A percentile compares a stretch with the other conserved stretches of the same genome.
Evolutionary conservation across 1,284 basidiomycete species (phyloP).

Genomic region (Cutaneotrichosporon sp.): DNA sequence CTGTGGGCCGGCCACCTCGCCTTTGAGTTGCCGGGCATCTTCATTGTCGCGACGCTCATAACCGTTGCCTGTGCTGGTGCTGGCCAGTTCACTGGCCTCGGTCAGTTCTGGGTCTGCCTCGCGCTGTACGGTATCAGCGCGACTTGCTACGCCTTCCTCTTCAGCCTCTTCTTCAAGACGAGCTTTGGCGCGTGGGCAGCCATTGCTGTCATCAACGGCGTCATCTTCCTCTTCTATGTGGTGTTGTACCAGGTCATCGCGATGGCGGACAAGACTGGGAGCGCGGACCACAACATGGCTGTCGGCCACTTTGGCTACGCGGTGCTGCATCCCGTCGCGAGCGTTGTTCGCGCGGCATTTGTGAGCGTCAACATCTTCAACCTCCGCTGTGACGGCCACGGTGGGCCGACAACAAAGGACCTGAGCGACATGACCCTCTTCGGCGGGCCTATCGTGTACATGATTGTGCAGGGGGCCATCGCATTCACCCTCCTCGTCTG

Average conservation of each 20-base stretch:
- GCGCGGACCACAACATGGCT: conserved; percentile 60
- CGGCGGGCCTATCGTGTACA: conserved; percentile 73
- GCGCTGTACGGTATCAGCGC: conserved; percentile 69
- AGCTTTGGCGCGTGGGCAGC: conserved; percentile 72
- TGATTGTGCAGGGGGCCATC: conserved; percentile 61
- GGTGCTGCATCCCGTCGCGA: conserved; percentile 66
- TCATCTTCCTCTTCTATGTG: conserved; percentile 63
- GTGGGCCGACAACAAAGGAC: conserved; percentile 57
- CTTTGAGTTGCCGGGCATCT: conserved; percentile 66
- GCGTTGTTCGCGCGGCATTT: conserved; percentile 63
- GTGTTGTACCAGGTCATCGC: conserved; percentile 16
- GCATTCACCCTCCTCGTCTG: conserved; percentile 63
- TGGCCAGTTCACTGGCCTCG: conserved; percentile 69
- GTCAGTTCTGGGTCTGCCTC: conserved; percentile 62
- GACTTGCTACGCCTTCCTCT: conserved; percentile 67
- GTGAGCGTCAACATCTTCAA: conserved; percentile 75
- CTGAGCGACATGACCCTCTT: conserved; percentile 62
- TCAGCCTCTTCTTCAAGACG: conserved; percentile 64
- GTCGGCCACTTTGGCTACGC: conserved; percentile 70
- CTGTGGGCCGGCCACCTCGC: conserved; percentile 76
- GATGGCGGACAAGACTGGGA: conserved; percentile 55
- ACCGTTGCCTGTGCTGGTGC: conserved; percentile 63
- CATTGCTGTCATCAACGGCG: conserved; percentile 70
- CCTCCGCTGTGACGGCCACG: conserved; percentile 65
- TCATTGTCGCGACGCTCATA: conserved; percentile 63